These are phyloP conservation scores for Aegilops longissima DNA, from an alignment of 176 grass and related monocot species.

Conservation along the genomic window DNA sequence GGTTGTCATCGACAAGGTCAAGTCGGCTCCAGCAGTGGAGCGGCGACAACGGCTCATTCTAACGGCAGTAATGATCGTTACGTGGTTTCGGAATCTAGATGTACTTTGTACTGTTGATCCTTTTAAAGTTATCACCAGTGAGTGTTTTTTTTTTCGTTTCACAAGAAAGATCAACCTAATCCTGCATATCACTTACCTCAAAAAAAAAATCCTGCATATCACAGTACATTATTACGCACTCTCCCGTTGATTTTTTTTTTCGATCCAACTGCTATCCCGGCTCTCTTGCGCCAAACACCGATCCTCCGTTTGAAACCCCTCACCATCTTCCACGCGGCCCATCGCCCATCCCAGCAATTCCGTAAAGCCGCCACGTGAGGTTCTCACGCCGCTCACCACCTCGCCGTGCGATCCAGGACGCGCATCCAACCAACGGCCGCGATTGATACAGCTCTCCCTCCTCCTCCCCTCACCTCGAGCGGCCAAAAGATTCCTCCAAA, in stretches of 20 bases:
- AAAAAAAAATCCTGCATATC: not conserved
- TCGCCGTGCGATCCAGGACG: not conserved
- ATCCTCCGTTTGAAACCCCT: not conserved
- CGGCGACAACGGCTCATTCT: no score
- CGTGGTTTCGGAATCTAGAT: no score
- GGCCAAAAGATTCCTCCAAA: not conserved
- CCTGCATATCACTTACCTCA: not conserved
- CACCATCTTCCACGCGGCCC: not conserved
- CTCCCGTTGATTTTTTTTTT: not conserved
- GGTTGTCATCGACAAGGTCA: no score
- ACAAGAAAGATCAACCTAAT: conserved; percentile 9
- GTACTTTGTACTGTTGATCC: no score
- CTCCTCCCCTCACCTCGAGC: not conserved
- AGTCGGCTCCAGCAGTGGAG: no score
- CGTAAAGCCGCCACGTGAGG: not conserved
- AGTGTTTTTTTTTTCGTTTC: not conserved
- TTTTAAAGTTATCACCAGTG: no score
- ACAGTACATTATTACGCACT: not conserved
- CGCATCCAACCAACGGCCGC: not conserved
- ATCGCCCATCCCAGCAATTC: not conserved
- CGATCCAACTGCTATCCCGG: not conserved
- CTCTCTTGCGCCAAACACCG: not conserved
- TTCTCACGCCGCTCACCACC: not conserved
- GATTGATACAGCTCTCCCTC: not conserved
- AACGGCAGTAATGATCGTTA: no score